Evolutionary conservation across 805 yeast genomes (phyloP), one percentile per base, ranked within the genome.

Genomic region (Schwanniomyces sp.): DNA sequence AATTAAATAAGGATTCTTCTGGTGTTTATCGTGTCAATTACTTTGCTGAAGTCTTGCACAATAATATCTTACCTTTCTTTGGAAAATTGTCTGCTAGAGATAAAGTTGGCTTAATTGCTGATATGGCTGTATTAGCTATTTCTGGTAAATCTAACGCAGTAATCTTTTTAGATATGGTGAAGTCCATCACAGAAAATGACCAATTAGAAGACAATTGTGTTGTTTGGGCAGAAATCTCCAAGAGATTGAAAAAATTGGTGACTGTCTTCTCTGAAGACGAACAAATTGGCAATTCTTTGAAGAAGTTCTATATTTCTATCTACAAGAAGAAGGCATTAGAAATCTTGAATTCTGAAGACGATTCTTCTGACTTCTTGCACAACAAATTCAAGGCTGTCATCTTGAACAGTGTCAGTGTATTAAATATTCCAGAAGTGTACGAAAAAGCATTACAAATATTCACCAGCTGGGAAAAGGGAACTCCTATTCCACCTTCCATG

Each of bases 1-100:
- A 80, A 58, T 57, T 82, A 49, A 82, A 81, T 62, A 72, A 71
- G 40, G 74, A 78, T 49, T 69, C 80, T 1, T 60, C 61, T 25
- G 86, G 84, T 1, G 79, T 79, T 39, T 80, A 76, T 55, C 72
- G 86, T 46, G 83, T 80, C 39, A 69, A 75, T 52, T 82, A 82
- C 58, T 74, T 75, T n/a, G 62, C 72, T 1, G 54, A 58, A 5
- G 56, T 77, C 16, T 64, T 80, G 54, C 59, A 71, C 12, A 58
- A 67, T 5, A 69, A 75, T 44, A 66, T 80, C 25, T 59, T 72
- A 29, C 63, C 71, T 0, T 63, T 74, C 50, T 56, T 79, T 34
- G 59, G 58, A 14, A 48, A 61, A 24, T 59, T 81, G 27, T 63
- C 79, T 3, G 59, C 77, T 4, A 72, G 70, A 45, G 85, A 81